These are phyloP conservation scores for Kodamaea restingae DNA, from an alignment of 805 yeast genomes.

Conservation along the genomic window DNA sequence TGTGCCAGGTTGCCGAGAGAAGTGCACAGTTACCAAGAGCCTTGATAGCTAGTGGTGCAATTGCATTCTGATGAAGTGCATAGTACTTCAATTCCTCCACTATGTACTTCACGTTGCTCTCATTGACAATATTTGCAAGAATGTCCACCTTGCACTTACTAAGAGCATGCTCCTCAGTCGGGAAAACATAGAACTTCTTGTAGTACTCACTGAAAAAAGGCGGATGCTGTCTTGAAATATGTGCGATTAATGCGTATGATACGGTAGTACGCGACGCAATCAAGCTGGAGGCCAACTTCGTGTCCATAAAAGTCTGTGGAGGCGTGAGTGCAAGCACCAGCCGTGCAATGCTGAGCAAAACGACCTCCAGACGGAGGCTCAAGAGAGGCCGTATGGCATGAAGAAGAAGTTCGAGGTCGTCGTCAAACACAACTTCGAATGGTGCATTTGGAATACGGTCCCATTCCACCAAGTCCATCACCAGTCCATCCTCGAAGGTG, in stretches of 20 bases:
- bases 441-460: constrained; percentile 24
- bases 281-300: constrained; percentile 49
- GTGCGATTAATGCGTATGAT: constrained; percentile 39
- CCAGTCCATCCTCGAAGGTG: constrained; percentile 24
- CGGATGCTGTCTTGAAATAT: constrained; percentile 33
- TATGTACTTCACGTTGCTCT: constrained; percentile 47
- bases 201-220: constrained; percentile 30
- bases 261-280: constrained; percentile 38
- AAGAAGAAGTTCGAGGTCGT: constrained; percentile 57
- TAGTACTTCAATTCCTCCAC: constrained; percentile 63
- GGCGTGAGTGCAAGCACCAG: constrained; percentile 59
- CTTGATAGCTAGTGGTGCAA: constrained; percentile 47
- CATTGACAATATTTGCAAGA: constrained; percentile 54
- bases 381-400: constrained; percentile 43
- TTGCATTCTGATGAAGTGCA: constrained; percentile 27
- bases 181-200: constrained; percentile 51
- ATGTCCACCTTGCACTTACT: constrained; percentile 58
- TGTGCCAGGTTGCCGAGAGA: constrained; percentile 44
- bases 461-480: constrained; percentile 36
- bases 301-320: constrained; percentile 45
- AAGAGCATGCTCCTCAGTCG: constrained; percentile 43
- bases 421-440: constrained; percentile 43
- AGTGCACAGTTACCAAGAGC: constrained; percentile 61
- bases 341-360: constrained; percentile 56
- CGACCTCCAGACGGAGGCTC: constrained; percentile 53